Evolutionary conservation across 1,139 yeast genomes (phyloP), one percentile per base, ranked within the genome.

Genomic region (Komagataea norvegica): DNA sequence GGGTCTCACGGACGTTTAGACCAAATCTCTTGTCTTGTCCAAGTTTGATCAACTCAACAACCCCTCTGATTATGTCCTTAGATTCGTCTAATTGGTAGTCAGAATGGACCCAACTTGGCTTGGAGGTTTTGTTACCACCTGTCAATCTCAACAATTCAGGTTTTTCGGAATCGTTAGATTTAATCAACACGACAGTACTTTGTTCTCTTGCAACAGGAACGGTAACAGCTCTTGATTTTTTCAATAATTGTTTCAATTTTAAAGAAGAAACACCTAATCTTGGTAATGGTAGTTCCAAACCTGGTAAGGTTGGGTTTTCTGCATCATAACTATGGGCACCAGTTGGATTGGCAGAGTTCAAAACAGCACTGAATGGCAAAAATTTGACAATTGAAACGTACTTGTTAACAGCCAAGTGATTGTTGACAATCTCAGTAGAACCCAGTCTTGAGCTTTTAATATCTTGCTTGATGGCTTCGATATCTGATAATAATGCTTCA

Each of bases 101-200:
- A 22, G 96, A 86, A 57, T 88, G 96, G 36, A 85, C 82, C 88
- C 93, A 89, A 48, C 88, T 78, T 47, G 96, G 88, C 40, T 75
- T 72, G 41, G 77, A 67, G 16, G 79, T 70, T 51, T 73, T 70
- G 31, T 67, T 60, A 34, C 95, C 95, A 33, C 96, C 96, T 27
- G 93, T 77, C 48, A 89, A 70, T 58, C 95, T 75, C 43, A 88
- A 61, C 19, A 84, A 67, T 57, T 84, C 91, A 13, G 74, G 71
- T 48, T 63, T 65, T 9, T 61, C 54, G 15, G 68, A 58, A 24
- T 61, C 56, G 34, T 62, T 65, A 20, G 63, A 62, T 26, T 67
- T 66, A 42, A 78, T 70, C 34, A 84, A 63, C 28, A 78, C 68
- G 35, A 89, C 74, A 4, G 97, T 87, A 35, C 84, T 65, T 49